A percentile compares a stretch with the other conserved stretches of the same genome.
Evolutionary conservation across 1,139 yeast genomes (phyloP).

Genomic region (Diutina scorzettiae): DNA sequence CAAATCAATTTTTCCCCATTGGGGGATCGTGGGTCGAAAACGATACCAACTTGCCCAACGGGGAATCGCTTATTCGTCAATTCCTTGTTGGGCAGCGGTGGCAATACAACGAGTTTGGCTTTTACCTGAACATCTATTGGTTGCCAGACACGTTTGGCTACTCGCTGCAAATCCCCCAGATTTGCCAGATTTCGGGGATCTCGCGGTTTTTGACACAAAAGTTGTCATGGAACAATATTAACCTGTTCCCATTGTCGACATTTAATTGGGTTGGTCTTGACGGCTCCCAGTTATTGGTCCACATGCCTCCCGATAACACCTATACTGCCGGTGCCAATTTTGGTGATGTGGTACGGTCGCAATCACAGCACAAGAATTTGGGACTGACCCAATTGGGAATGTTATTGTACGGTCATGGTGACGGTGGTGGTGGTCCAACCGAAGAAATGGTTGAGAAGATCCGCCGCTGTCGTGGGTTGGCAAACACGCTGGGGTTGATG

Average conservation of each 20-base stretch:
- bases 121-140: constrained; percentile 72
- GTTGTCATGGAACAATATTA: constrained; percentile 90
- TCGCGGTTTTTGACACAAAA: constrained; percentile 84
- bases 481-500: constrained; percentile 67
- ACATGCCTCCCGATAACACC: constrained; percentile 96
- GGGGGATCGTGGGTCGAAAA: constrained; percentile 99
- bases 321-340: constrained; percentile 88
- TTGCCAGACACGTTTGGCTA: constrained; percentile 96
- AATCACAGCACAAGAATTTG: constrained; percentile 70
- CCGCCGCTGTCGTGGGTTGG: constrained; percentile 80
- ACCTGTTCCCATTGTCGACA: constrained; percentile 76
- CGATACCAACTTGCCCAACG: constrained; percentile 88
- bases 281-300: constrained; percentile 85
- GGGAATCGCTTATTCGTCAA: constrained; percentile 84
- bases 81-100: constrained; percentile 84
- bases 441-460: constrained; percentile 87
- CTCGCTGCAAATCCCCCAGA: constrained; percentile 88
- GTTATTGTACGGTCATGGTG: constrained; percentile 84
- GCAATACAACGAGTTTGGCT: constrained; percentile 67
- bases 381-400: constrained; percentile 73
- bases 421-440: constrained; percentile 98
- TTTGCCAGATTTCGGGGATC: constrained; percentile 77
- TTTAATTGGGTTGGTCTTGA: constrained; percentile 95
- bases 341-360: constrained; percentile 80
- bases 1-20: constrained; percentile 73